phyloP scores from a whole-genome alignment of 1,284 basidiomycete genomes.

The Pseudozyma hubeiensis region DNA sequence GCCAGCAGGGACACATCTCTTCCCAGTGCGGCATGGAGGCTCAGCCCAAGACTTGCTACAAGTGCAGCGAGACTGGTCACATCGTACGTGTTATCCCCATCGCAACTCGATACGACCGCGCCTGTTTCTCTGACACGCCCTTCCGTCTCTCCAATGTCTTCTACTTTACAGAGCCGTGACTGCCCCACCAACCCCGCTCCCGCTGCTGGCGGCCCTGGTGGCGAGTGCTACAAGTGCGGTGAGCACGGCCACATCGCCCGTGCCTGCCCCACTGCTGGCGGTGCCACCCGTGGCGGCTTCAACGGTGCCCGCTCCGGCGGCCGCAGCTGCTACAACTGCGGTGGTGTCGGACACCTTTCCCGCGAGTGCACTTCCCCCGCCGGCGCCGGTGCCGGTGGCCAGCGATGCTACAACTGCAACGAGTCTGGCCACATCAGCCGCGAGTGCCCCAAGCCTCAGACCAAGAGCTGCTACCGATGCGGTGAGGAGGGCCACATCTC shows the following conservation, averaged over 20 bases:
- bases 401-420: conserved; percentile 67
- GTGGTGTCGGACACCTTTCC: conserved; percentile 62
- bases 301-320: conserved; percentile 41
- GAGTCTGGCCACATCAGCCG: conserved; percentile 62
- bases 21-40: conserved; percentile 63
- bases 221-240: conserved; percentile 64
- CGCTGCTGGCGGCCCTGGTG: conserved; percentile 44
- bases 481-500: conserved; percentile 52
- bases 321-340: conserved; percentile 66
- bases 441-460: conserved; percentile 61
- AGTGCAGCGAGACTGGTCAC: conserved; percentile 63
- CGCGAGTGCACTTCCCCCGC: conserved; percentile 63
- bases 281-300: conserved; percentile 32
- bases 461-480: conserved; percentile 64
- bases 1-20: conserved; percentile 63
- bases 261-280: conserved; percentile 55
- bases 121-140: too few species aligned
- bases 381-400: conserved; percentile 43
- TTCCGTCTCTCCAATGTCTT: too few species aligned
- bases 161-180: conserved; percentile 53
- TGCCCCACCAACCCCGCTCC: conserved; percentile 55
- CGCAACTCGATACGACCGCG: not conserved
- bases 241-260: conserved; percentile 65
- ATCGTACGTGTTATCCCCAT: conserved; percentile 30
- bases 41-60: conserved; percentile 66